Conservation (phyloP, 2,329 filamentous ascomycete species). For the Penicillium sp. region DNA sequence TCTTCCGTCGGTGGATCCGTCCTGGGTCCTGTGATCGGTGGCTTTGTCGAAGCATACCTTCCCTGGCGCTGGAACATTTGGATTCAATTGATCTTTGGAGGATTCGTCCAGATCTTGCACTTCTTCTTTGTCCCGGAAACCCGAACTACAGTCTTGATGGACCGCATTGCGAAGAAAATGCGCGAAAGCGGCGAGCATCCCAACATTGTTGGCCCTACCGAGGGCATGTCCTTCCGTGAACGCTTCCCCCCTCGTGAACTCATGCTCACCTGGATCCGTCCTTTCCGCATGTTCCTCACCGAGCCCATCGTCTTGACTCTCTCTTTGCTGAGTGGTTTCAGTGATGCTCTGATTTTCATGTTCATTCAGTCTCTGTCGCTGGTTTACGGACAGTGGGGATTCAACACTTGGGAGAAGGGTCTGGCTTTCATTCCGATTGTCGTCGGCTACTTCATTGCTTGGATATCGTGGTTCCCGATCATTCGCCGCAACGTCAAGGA, state of each 20-base stretch:
- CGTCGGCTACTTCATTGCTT: conserved; percentile 58
- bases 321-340: conserved; percentile 60
- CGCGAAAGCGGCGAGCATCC: conserved; percentile 56
- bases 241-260: conserved; percentile 58
- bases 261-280: conserved; percentile 54
- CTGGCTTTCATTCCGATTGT: conserved; percentile 55
- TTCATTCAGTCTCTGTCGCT: conserved; percentile 60
- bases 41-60: conserved; percentile 64
- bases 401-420: conserved; percentile 48
- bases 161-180: conserved; percentile 70
- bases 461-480: conserved; percentile 53
- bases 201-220: conserved; percentile 68
- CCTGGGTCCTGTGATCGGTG: conserved; percentile 72
- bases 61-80: conserved; percentile 75
- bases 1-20: conserved; percentile 74
- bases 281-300: conserved; percentile 60
- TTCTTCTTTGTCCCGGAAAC: conserved; percentile 72
- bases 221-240: conserved; percentile 58
- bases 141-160: conserved; percentile 69
- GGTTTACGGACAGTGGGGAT: conserved; percentile 58
- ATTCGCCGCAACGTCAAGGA: conserved; percentile 50
- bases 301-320: conserved; percentile 62
- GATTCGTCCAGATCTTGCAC: conserved; percentile 62
- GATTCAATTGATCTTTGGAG: conserved; percentile 78
- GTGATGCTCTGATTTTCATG: conserved; percentile 63